Percentiles rank a stretch among this genome's conserved stretches.
Conservation (phyloP, 2,329 filamentous ascomycete genomes). For the Chaetomium sp. region DNA sequence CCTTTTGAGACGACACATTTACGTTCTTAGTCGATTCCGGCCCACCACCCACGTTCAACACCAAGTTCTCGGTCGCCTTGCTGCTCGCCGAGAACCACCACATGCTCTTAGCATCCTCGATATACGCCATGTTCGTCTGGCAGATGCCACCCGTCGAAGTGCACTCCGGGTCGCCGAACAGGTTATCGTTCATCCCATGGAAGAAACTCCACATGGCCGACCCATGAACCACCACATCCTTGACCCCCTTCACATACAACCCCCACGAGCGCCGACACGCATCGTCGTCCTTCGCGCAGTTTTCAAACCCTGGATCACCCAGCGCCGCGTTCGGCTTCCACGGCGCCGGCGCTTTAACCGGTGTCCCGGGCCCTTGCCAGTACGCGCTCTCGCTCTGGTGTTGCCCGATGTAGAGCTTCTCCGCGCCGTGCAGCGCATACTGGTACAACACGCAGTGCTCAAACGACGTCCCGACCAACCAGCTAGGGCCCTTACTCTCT, state of each 20-base stretch:
- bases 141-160: conserved; percentile 23
- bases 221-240: conserved; percentile 28
- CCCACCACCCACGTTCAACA: conserved; percentile 24
- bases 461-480: conserved; percentile 46
- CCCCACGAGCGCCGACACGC: conserved; percentile 26
- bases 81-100: conserved; percentile 27
- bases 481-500: conserved; percentile 42
- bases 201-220: conserved; percentile 33
- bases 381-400: conserved; percentile 44
- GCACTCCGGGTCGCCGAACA: conserved; percentile 22
- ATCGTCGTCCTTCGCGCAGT: conserved; percentile 24
- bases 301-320: conserved; percentile 28
- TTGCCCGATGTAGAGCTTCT: conserved; percentile 38
- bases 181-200: conserved; percentile 27
- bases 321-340: conserved; percentile 27
- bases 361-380: conserved; percentile 30
- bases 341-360: conserved; percentile 32
- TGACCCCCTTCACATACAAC: conserved; percentile 20
- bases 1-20: conserved; percentile 15
- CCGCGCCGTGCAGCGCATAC: conserved; percentile 41
- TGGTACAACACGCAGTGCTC: conserved; percentile 49
- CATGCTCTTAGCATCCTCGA: conserved; percentile 21
- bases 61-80: conserved; percentile 26
- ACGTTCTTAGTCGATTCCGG: conserved; percentile 4
- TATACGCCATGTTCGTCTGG: conserved; percentile 25